These are phyloP conservation scores for Cladophialophora chaetospira DNA, from an alignment of 2,329 filamentous ascomycete species.

Conservation along the genomic window DNA sequence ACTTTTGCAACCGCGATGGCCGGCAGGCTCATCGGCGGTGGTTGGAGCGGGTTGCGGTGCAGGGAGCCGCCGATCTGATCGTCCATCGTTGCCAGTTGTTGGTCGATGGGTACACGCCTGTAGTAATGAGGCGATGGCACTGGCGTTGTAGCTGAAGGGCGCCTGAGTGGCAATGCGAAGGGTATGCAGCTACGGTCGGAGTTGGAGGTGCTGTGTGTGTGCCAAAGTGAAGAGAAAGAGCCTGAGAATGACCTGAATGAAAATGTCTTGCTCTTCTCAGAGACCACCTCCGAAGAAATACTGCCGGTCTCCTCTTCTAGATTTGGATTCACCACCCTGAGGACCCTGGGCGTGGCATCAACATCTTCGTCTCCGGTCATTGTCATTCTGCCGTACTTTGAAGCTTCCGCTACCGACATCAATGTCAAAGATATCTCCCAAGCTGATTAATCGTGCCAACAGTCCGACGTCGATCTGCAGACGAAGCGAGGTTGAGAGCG, in stretches of 20 bases:
- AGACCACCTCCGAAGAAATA: conserved; percentile 4
- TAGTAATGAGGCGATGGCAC: not conserved
- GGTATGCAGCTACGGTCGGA: conserved; percentile 10
- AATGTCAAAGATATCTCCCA: not conserved
- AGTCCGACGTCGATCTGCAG: not conserved
- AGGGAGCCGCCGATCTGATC: not conserved
- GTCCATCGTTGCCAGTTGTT: not conserved
- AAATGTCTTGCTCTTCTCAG: conserved; percentile 5
- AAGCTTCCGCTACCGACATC: not conserved
- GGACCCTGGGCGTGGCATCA: conserved; percentile 18
- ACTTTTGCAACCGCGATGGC: conserved; percentile 15
- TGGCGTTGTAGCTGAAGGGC: not conserved
- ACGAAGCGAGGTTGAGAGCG: not conserved
- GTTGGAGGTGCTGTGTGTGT: conserved; percentile 5
- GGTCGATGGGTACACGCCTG: not conserved
- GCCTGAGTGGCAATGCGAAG: not conserved
- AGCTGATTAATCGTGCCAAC: not conserved
- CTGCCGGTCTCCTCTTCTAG: conserved; percentile 4
- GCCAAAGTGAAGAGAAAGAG: conserved; percentile 23
- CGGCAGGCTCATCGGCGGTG: conserved; percentile 6
- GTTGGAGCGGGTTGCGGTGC: conserved; percentile 9
- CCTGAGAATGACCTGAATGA: conserved; percentile 20
- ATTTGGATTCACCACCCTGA: conserved; percentile 13
- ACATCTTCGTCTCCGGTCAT: conserved; percentile 13
- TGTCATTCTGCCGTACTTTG: not conserved